Evolutionary conservation across 129 eudicot species (phyloP).

Genomic region (Oenanthe sinensis): DNA sequence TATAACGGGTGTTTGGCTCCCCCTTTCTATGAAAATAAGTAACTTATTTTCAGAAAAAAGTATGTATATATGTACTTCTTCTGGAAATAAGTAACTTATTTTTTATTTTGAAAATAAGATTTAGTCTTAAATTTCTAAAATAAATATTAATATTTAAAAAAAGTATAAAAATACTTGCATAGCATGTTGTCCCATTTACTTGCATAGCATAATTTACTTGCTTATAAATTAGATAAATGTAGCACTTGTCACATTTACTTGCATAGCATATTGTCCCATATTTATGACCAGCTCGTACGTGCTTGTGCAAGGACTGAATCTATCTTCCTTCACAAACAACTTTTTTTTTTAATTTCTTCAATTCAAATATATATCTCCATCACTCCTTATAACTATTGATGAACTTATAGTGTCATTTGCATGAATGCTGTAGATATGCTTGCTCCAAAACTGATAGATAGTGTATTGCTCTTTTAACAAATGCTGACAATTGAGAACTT

Average conservation of each 20-base stretch:
- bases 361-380: not conserved
- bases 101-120: no score
- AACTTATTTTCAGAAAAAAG: no score
- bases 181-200: no score
- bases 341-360: not conserved
- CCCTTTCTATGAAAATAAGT: no score
- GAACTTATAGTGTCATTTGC: not conserved
- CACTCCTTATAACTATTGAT: not conserved
- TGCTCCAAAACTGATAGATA: not conserved
- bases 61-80: no score
- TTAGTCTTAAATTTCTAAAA: no score
- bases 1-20: not conserved
- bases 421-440: not conserved
- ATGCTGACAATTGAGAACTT: not conserved
- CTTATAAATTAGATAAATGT: not conserved
- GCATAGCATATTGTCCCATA: not conserved
- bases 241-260: not conserved
- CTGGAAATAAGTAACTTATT: no score
- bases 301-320: not conserved
- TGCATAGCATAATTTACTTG: no score
- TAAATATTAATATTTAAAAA: no score
- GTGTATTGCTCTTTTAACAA: not conserved
- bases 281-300: not conserved
- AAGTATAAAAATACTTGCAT: no score
- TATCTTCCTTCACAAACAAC: not conserved